Evolutionary conservation across 768 basidiomycete species (phyloP), one percentile per base, ranked within the genome.

Genomic region (Rhodotorula toruloides): DNA sequence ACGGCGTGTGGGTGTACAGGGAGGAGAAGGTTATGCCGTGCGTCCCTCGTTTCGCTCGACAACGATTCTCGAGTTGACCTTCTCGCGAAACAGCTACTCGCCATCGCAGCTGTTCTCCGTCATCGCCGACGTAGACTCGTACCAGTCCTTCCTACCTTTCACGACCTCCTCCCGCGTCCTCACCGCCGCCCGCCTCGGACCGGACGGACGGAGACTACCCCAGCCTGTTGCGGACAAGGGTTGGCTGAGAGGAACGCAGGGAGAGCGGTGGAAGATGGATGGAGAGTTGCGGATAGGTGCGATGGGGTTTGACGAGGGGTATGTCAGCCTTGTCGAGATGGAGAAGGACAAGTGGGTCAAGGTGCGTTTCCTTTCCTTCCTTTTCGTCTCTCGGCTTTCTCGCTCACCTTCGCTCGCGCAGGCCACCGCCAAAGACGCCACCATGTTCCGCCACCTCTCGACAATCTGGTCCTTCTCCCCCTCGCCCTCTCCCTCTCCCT

Each of bases 231-330:
- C 19, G 34, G 43, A 61, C 11, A 52, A 55, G 40, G 59, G 50
- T 2, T 78, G 77, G 77, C 60, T 73, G 17, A 13, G 13, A 4
- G 70, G 63, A 1, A 54, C 31, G 1, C 19, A 49, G 3, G 73
- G 79, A 73, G 77, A 67, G 65, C 68, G 74, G 58, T 77, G 67
- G 73, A 80, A 76, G 63, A 78, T 81, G 52, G 84, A 94, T 46
- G 92, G 88, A 12, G 91, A 97, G 76, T 79, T 98, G 71, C 85
- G 85, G 6, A 87, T 94, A 40, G 90, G 90, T 13, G 98, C 97
- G 77, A 83, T 92, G 71, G 82, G 85, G 25, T 87, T 96, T 75
- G 81, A 83, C 68, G 94, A 98, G 78, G 87, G 84, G 77, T 99
- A 96, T 77, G 81, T 87, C 55, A 92, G 90, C 76, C 81, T 80